phyloP scores from a whole-genome alignment of 139 green algal genomes.

The Chlamydomonas sphaeroides region DNA sequence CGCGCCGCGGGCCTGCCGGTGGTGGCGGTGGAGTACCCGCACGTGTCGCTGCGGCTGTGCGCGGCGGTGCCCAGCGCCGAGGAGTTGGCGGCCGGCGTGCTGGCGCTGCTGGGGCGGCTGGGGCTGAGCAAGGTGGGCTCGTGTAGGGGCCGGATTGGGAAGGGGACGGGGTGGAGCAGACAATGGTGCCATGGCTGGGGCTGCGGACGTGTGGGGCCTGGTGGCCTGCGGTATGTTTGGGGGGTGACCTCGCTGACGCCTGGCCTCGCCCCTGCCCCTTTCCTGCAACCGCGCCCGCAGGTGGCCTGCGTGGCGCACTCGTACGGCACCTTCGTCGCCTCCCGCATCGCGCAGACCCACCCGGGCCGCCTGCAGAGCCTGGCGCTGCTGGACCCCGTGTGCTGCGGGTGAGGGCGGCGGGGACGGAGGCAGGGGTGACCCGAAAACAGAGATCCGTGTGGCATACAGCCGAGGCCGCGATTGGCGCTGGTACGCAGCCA shows the following conservation, averaged over 20 bases:
- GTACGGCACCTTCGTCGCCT: constrained; percentile 71
- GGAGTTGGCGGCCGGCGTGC: constrained; percentile 37
- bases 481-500: too few species aligned
- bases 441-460: too few species aligned
- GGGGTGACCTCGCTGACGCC: too few species aligned
- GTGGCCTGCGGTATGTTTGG: too few species aligned
- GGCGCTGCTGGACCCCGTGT: constrained; percentile 68
- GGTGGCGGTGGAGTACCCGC: constrained; percentile 55
- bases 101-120: constrained; percentile 4
- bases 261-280: too few species aligned
- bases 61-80: constrained; percentile 31
- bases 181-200: too few species aligned
- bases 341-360: constrained; percentile 48
- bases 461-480: too few species aligned
- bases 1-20: constrained; percentile 42
- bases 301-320: constrained; percentile 48
- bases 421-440: too few species aligned
- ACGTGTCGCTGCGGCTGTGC: constrained; percentile 62
- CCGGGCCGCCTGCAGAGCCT: constrained; percentile 48
- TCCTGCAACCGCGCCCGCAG: neutral
- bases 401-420: constrained; percentile 40
- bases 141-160: too few species aligned
- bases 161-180: too few species aligned
- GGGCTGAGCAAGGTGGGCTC: constrained; percentile 3
- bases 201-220: too few species aligned